Evolutionary conservation across 2,329 filamentous ascomycete genomes (phyloP).

Genomic region (Beauveria pseudobassiana): DNA sequence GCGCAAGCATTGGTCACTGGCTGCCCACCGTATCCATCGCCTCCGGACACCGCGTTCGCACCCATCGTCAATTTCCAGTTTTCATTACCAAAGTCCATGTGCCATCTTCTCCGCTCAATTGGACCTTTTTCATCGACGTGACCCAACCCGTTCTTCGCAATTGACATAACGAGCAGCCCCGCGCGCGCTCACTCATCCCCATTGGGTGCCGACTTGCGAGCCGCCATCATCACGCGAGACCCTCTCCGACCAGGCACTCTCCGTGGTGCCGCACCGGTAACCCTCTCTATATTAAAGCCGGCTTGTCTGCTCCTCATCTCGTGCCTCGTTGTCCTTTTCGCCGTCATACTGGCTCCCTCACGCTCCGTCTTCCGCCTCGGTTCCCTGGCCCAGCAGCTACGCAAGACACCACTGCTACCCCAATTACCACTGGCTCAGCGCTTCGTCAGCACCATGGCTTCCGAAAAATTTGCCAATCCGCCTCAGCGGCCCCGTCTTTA

Average conservation of each 20-base stretch:
- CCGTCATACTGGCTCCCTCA: constrained; percentile 61
- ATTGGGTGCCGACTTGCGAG: background rate
- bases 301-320: constrained; percentile 37
- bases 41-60: background rate
- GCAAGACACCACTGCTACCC: constrained; percentile 26
- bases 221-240: background rate
- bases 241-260: background rate
- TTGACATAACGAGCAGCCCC: background rate
- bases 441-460: constrained; percentile 53
- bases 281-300: constrained; percentile 15
- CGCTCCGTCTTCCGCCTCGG: constrained; percentile 51
- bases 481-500: constrained; percentile 75
- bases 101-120: background rate
- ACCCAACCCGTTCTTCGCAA: background rate
- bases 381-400: constrained; percentile 49
- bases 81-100: constrained; percentile 6
- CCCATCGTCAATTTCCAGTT: background rate
- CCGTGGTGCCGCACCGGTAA: constrained; percentile 13
- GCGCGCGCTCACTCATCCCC: background rate
- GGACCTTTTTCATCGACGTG: background rate
- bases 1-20: constrained; percentile 1
- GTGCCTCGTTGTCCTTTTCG: constrained; percentile 48
- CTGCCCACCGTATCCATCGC: background rate
- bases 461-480: constrained; percentile 61
- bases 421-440: constrained; percentile 23